Percentiles rank a stretch among this genome's conserved stretches.
phyloP scores from a whole-genome alignment of 1,284 basidiomycete species.

The Sporisorium exsertum region DNA sequence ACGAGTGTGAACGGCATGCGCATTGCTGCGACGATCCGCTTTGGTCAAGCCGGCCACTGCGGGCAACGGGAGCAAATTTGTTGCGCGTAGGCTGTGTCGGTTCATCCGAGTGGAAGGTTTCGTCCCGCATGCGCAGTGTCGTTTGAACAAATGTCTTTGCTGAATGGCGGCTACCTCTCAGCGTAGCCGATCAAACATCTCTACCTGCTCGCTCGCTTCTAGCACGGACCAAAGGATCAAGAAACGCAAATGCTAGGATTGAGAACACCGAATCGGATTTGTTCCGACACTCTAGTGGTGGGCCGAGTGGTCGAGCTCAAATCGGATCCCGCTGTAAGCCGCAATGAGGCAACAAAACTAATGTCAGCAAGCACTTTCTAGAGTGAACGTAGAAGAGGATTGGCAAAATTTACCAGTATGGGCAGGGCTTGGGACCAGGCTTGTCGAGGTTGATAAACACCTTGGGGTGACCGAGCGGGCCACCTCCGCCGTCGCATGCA shows the following conservation, averaged over 20 bases:
- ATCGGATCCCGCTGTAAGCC: slow-evolving; percentile 50
- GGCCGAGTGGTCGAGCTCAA: slow-evolving; percentile 51
- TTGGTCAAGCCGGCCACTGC: too few species aligned
- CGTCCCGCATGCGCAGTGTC: neutral
- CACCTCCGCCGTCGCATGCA: slow-evolving; percentile 86
- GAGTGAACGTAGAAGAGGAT: neutral
- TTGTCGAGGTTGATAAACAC: slow-evolving; percentile 89
- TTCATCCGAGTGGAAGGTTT: too few species aligned
- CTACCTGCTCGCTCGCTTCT: neutral
- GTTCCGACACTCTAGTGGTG: slow-evolving; percentile 28
- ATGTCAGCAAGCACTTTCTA: neutral
- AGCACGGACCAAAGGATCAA: neutral
- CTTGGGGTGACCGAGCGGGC: slow-evolving; percentile 95
- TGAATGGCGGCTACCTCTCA: too few species aligned
- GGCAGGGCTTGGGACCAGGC: slow-evolving; percentile 65
- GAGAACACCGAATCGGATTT: neutral
- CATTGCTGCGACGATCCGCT: too few species aligned
- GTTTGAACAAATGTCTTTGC: too few species aligned
- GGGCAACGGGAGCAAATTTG: too few species aligned
- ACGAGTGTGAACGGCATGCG: too few species aligned
- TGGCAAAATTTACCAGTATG: slow-evolving; percentile 58
- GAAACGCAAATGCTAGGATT: slow-evolving; percentile 5
- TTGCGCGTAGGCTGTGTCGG: too few species aligned
- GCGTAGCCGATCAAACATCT: neutral
- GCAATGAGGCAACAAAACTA: neutral